These are phyloP conservation scores for Tuctoria greenei DNA, from an alignment of 176 grass and related monocot species.

Conservation along the genomic window DNA sequence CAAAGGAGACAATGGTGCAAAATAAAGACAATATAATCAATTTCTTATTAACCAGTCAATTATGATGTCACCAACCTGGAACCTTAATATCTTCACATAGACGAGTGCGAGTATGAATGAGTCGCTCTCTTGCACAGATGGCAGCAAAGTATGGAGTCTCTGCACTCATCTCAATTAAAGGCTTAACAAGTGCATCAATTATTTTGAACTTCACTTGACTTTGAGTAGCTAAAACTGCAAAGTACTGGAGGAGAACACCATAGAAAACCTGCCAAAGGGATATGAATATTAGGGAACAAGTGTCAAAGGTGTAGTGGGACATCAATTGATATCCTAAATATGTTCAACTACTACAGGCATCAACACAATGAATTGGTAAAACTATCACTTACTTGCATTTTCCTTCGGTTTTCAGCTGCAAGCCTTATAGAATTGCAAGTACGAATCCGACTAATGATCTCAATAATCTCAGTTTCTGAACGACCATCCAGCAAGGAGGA, in stretches of 20 bases:
- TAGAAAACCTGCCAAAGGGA: conserved; percentile 78
- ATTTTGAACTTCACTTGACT: conserved; percentile 71
- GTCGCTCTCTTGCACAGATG: conserved; percentile 85
- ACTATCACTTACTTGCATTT: conserved; percentile 76
- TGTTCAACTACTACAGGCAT: background rate
- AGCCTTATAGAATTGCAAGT: conserved; percentile 92
- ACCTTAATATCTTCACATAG: conserved; percentile 80
- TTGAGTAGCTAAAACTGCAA: conserved; percentile 72
- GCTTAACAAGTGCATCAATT: conserved; percentile 82
- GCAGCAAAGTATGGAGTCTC: conserved; percentile 96
- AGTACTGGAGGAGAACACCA: conserved; percentile 89
- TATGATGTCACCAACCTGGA: conserved; percentile 57
- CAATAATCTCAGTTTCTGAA: conserved; percentile 76
- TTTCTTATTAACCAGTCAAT: conserved; percentile 25
- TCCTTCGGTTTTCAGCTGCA: conserved; percentile 79
- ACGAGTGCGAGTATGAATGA: conserved; percentile 57
- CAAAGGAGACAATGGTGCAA: conserved; percentile 11
- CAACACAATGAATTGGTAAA: conserved; percentile 4
- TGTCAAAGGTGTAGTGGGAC: background rate
- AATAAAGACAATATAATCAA: conserved; percentile 30
- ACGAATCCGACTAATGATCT: conserved; percentile 80
- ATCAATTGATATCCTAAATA: background rate
- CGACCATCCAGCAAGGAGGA: conserved; percentile 70
- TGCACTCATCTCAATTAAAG: conserved; percentile 89
- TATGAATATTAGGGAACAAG: conserved; percentile 26